Conservation (phyloP, 495 filamentous ascomycete species). For the Penicillium lividum region DNA sequence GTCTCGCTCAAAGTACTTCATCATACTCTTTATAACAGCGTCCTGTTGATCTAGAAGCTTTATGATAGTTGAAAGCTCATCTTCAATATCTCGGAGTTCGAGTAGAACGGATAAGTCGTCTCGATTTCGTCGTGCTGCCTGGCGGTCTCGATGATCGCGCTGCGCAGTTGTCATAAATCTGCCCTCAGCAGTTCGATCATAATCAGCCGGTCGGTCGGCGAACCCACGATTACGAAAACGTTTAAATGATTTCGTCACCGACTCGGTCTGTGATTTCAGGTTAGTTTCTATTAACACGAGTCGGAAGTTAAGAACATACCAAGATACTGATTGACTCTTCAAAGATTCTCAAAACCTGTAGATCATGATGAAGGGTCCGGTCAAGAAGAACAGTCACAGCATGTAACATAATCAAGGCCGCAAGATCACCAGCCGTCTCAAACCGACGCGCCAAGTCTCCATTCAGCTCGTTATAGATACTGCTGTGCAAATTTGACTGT, state of each 20-base stretch:
- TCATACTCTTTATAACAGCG: constrained; percentile 50
- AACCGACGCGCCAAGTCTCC: constrained; percentile 65
- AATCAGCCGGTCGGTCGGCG: constrained; percentile 48
- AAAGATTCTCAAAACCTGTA: constrained; percentile 67
- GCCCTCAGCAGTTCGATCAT: constrained; percentile 48
- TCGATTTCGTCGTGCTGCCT: constrained; percentile 56
- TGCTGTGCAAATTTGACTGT: constrained; percentile 61
- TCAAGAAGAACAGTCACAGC: constrained; percentile 64
- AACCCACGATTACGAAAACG: constrained; percentile 56
- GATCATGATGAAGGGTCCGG: constrained; percentile 55
- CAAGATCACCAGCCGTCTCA: constrained; percentile 62
- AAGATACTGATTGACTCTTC: constrained; percentile 68
- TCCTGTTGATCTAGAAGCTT: constrained; percentile 61
- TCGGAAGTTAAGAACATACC: constrained; percentile 27
- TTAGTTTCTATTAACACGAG: not conserved
- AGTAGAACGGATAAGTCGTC: constrained; percentile 64
- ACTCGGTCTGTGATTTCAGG: constrained; percentile 50
- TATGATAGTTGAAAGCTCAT: constrained; percentile 61
- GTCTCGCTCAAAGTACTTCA: constrained; percentile 37
- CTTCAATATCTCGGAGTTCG: constrained; percentile 66
- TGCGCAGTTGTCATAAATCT: constrained; percentile 37
- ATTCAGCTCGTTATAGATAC: constrained; percentile 68
- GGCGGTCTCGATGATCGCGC: constrained; percentile 53
- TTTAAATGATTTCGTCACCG: constrained; percentile 64
- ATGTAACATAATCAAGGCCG: constrained; percentile 61